These are phyloP conservation scores for Cyclotella baltica DNA, from an alignment of 108 stramenopile species.

Conservation along the genomic window DNA sequence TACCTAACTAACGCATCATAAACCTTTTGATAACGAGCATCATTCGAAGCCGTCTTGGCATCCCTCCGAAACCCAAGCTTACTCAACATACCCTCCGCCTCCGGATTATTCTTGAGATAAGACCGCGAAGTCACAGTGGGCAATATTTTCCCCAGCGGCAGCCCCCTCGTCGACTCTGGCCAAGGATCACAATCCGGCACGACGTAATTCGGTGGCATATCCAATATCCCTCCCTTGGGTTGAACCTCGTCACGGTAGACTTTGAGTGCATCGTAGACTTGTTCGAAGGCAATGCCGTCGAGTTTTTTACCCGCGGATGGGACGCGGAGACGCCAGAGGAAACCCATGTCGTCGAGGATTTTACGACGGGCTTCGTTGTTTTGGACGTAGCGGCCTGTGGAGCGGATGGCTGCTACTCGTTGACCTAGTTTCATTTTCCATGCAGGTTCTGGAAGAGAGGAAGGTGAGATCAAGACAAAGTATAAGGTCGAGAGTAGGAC, in stretches of 20 bases:
- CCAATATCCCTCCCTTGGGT: conserved; percentile 46
- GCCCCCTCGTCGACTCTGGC: conserved; percentile 75
- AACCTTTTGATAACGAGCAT: conserved; percentile 77
- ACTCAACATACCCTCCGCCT: conserved; percentile 59
- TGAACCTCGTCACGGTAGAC: conserved; percentile 72
- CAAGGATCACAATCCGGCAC: conserved; percentile 82
- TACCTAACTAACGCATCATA: conserved; percentile 81
- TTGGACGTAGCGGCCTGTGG: conserved; percentile 81
- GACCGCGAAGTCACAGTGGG: conserved; percentile 65
- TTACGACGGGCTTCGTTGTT: conserved; percentile 67
- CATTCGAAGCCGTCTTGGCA: conserved; percentile 71
- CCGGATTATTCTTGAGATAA: conserved; percentile 73
- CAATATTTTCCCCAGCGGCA: conserved; percentile 78
- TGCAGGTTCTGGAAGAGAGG: conserved; percentile 51
- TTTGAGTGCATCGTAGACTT: conserved; percentile 81
- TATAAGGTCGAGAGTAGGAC: neutral
- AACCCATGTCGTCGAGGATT: conserved; percentile 82
- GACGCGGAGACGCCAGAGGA: conserved; percentile 84
- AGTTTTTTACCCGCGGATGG: conserved; percentile 53
- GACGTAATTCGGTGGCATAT: conserved; percentile 70
- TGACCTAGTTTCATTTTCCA: conserved; percentile 84
- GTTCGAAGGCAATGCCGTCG: conserved; percentile 68
- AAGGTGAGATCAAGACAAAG: neutral
- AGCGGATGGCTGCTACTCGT: conserved; percentile 78
- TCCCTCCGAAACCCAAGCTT: conserved; percentile 61